Percentiles rank a stretch among this genome's conserved stretches.
Conservation (phyloP, 2,329 filamentous ascomycete genomes). For the Aspergillus ibericus region DNA sequence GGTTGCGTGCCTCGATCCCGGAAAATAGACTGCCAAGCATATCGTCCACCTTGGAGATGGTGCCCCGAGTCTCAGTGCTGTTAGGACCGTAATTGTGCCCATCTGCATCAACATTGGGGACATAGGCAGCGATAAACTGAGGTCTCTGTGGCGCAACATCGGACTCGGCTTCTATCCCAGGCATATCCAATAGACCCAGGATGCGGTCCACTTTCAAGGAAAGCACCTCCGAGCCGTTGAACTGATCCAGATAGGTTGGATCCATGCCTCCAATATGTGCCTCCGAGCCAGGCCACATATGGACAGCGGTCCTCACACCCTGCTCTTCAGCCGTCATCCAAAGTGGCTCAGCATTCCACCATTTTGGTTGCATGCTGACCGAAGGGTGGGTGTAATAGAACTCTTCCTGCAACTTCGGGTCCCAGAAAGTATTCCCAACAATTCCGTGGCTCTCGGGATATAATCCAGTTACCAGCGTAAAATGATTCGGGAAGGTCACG, state of each 20-base stretch:
- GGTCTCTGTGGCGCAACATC: constrained; percentile 63
- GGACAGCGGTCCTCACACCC: constrained; percentile 75
- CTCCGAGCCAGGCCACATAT: constrained; percentile 99
- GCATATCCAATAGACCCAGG: constrained; percentile 79
- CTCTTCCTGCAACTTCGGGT: constrained; percentile 70
- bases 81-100: constrained; percentile 91
- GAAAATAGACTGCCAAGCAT: constrained; percentile 78
- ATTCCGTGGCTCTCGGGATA: constrained; percentile 92
- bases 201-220: constrained; percentile 75
- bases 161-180: constrained; percentile 64
- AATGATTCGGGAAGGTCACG: constrained; percentile 96
- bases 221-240: constrained; percentile 73
- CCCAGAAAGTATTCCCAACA: constrained; percentile 94
- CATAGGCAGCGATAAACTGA: constrained; percentile 90
- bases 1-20: constrained; percentile 76
- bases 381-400: constrained; percentile 83
- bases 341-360: constrained; percentile 93
- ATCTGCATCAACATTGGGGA: constrained; percentile 84
- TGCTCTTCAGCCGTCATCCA: constrained; percentile 91
- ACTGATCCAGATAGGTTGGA: constrained; percentile 80
- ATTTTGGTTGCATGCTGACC: constrained; percentile 77
- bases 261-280: constrained; percentile 75
- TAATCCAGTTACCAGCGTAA: constrained; percentile 85
- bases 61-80: constrained; percentile 81
- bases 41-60: constrained; percentile 74